Conservation (phyloP, 495 filamentous ascomycete genomes). For the Penicillium malachiteum region DNA sequence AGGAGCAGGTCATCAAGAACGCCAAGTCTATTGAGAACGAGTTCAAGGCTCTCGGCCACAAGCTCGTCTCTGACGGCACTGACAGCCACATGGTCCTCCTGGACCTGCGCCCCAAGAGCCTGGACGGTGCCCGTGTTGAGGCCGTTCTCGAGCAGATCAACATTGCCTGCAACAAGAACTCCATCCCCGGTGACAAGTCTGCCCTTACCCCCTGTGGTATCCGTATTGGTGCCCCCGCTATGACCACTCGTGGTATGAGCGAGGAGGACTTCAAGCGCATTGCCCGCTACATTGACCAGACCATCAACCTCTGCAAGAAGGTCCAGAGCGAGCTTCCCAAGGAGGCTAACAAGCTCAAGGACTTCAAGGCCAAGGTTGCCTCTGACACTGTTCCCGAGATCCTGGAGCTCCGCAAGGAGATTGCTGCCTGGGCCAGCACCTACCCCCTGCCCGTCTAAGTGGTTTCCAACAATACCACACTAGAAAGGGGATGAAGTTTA, state of each 20-base stretch:
- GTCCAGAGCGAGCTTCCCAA: constrained; percentile 84
- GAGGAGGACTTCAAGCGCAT: constrained; percentile 92
- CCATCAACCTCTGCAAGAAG: constrained; percentile 78
- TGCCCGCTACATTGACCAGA: constrained; percentile 80
- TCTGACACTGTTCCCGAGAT: constrained; percentile 76
- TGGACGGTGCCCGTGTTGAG: constrained; percentile 96
- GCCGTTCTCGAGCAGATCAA: constrained; percentile 96
- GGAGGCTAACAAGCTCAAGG: constrained; percentile 98
- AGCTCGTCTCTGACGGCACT: constrained; percentile 92
- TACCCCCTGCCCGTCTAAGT: constrained; percentile 86
- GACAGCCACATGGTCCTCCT: constrained; percentile 99
- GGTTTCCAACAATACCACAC: constrained; percentile 6
- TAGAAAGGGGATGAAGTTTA: constrained; percentile 1
- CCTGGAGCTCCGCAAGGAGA: constrained; percentile 80
- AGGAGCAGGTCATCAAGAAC: constrained; percentile 87
- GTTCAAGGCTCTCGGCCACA: constrained; percentile 78
- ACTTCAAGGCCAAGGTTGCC: constrained; percentile 93
- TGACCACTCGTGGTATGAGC: constrained; percentile 93
- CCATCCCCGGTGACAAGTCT: constrained; percentile 96
- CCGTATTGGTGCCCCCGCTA: constrained; percentile 93
- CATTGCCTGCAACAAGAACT: constrained; percentile 99
- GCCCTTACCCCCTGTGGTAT: constrained; percentile 93
- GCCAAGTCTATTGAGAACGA: constrained; percentile 76
- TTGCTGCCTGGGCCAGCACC: constrained; percentile 78
- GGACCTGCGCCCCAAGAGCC: constrained; percentile 71